Evolutionary conservation across 352 stramenopile species (phyloP).

Genomic region (Stramenopiles sp.): DNA sequence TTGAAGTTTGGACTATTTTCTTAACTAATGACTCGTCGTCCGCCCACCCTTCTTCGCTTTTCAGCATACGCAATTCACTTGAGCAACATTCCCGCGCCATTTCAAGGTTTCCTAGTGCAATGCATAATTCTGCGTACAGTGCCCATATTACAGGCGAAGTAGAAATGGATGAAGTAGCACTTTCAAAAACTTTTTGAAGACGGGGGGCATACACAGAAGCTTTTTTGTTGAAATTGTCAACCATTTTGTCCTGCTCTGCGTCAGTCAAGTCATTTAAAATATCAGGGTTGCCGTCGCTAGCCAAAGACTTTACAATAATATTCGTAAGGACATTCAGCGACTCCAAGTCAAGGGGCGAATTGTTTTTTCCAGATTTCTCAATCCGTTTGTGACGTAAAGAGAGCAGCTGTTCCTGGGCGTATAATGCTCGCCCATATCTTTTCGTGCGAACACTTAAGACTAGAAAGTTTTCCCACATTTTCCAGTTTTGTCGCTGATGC

Average conservation of each 20-base stretch:
- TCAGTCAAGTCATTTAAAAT: slow-evolving; percentile 24
- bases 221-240: slow-evolving; percentile 21
- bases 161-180: slow-evolving; percentile 46
- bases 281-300: slow-evolving; percentile 29
- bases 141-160: slow-evolving; percentile 54
- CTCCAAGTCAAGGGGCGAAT: slow-evolving; percentile 42
- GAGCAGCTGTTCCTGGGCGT: slow-evolving; percentile 50
- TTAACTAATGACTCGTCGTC: slow-evolving; percentile 24
- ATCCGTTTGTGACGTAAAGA: slow-evolving; percentile 42
- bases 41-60: slow-evolving; percentile 41
- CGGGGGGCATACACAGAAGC: slow-evolving; percentile 20
- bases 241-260: slow-evolving; percentile 17
- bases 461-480: slow-evolving; percentile 73
- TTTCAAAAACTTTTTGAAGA: slow-evolving; percentile 45
- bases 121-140: slow-evolving; percentile 52
- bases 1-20: too few species aligned
- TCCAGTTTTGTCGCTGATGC: slow-evolving; percentile 65
- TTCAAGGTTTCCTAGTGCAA: slow-evolving; percentile 35
- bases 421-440: slow-evolving; percentile 48
- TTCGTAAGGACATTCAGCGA: slow-evolving; percentile 54
- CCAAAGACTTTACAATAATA: slow-evolving; percentile 41
- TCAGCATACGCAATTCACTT: slow-evolving; percentile 46
- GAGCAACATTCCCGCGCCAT: slow-evolving; percentile 50
- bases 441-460: slow-evolving; percentile 25
- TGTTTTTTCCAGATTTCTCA: slow-evolving; percentile 22